These are phyloP conservation scores for Leptographium radiaticola DNA, from an alignment of 2,329 filamentous ascomycete genomes.

Conservation along the genomic window DNA sequence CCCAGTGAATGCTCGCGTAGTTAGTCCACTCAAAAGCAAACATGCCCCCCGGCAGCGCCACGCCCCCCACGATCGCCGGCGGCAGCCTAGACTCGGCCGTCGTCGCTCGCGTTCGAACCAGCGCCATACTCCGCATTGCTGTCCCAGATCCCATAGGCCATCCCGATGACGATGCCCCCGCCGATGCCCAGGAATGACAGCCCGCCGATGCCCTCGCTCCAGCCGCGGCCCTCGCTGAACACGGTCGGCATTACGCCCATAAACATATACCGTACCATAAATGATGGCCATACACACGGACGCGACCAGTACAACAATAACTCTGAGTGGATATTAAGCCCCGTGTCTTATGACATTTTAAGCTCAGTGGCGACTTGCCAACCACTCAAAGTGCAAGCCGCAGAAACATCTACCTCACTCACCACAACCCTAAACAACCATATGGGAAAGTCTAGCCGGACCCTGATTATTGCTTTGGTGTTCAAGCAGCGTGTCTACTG, in stretches of 20 bases:
- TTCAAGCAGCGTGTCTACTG: too few species aligned
- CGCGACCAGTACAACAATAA: conserved; percentile 50
- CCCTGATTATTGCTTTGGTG: too few species aligned
- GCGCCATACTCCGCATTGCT: conserved; percentile 39
- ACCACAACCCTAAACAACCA: too few species aligned
- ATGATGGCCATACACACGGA: conserved; percentile 52
- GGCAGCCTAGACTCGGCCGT: conserved; percentile 25
- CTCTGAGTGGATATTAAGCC: too few species aligned
- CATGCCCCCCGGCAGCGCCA: conserved; percentile 48
- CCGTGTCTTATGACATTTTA: too few species aligned
- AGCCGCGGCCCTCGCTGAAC: conserved; percentile 45
- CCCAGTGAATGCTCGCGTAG: conserved; percentile 22
- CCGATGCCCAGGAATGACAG: conserved; percentile 55
- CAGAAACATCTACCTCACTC: too few species aligned
- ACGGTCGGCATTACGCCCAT: conserved; percentile 52
- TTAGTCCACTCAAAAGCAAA: conserved; percentile 60
- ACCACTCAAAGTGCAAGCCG: too few species aligned
- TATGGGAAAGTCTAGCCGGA: too few species aligned
- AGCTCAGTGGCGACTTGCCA: too few species aligned
- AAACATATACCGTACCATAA: conserved; percentile 42
- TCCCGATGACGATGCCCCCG: conserved; percentile 48
- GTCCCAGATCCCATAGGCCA: conserved; percentile 34
- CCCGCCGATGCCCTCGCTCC: conserved; percentile 46
- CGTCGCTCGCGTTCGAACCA: conserved; percentile 22
- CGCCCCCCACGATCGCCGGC: conserved; percentile 46